A percentile compares a stretch with the other conserved stretches of the same genome.
Conservation (phyloP, 495 filamentous ascomycete species). For the Neurospora africana region DNA sequence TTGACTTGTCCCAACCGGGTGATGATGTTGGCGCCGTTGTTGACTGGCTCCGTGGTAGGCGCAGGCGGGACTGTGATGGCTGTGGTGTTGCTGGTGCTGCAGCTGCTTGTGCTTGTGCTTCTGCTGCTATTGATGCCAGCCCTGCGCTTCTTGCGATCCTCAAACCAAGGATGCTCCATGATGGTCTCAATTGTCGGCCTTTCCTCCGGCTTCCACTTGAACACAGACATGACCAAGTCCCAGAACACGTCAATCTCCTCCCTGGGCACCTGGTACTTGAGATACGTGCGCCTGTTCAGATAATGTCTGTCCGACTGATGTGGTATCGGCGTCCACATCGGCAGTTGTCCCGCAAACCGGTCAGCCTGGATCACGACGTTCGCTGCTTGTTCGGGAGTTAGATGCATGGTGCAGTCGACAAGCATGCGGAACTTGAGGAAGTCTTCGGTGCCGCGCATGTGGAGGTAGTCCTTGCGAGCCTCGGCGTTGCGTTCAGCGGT, state of each 20-base stretch:
- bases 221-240: too few species aligned
- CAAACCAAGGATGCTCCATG: too few species aligned
- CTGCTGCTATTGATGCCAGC: too few species aligned
- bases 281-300: not conserved
- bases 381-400: not conserved
- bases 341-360: not conserved
- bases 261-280: not conserved
- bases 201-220: too few species aligned
- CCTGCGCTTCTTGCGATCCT: too few species aligned
- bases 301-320: not conserved
- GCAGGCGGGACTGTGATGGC: too few species aligned
- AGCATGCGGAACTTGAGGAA: constrained; percentile 2
- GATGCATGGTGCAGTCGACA: not conserved
- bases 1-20: too few species aligned
- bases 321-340: not conserved
- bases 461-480: constrained; percentile 25
- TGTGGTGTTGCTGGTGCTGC: too few species aligned
- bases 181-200: too few species aligned
- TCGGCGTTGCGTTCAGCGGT: not conserved
- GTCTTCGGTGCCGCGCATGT: constrained; percentile 26
- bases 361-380: not conserved
- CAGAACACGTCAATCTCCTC: not conserved
- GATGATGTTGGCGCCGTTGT: too few species aligned
- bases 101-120: too few species aligned
- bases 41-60: too few species aligned